These are phyloP conservation scores for Plasmopara viticola DNA, from an alignment of 352 stramenopile genomes.

Conservation along the genomic window DNA sequence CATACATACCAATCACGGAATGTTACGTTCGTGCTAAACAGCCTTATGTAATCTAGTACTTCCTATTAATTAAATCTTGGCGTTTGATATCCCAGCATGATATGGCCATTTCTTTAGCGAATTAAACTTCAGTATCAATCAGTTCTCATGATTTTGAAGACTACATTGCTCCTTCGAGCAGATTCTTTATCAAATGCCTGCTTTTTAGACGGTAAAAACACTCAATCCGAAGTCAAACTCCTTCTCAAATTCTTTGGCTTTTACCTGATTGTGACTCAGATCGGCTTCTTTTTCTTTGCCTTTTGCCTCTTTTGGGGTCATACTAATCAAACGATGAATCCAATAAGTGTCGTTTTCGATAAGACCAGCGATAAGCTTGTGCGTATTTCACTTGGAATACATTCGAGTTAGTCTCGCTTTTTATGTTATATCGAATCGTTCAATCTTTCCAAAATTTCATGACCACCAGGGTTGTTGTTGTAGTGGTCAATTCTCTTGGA, in stretches of 20 bases:
- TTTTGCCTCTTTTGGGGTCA: slow-evolving; percentile 3
- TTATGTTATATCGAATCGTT: neutral
- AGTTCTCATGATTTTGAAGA: slow-evolving; percentile 6
- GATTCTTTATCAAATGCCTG: slow-evolving; percentile 21
- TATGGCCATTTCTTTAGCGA: slow-evolving; percentile 21
- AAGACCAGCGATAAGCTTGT: slow-evolving; percentile 6
- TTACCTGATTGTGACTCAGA: neutral
- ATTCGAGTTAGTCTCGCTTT: neutral
- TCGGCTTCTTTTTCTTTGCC: slow-evolving; percentile 10
- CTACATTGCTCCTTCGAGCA: slow-evolving; percentile 16
- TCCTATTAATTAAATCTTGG: no score
- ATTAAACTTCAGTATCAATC: slow-evolving; percentile 6
- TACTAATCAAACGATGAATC: slow-evolving; percentile 17
- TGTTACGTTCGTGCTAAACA: no score
- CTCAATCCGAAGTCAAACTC: neutral
- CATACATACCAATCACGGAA: no score
- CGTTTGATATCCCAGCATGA: neutral
- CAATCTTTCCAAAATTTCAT: neutral
- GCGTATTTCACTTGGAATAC: neutral
- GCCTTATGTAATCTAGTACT: no score
- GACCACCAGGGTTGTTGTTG: neutral
- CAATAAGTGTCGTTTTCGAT: slow-evolving; percentile 37
- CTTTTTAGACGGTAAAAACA: slow-evolving; percentile 13
- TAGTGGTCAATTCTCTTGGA: slow-evolving; percentile 1
- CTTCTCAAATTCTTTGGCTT: slow-evolving; percentile 7